phyloP scores from a whole-genome alignment of 176 grass and related monocot species.

The Coix lacrymajobi region DNA sequence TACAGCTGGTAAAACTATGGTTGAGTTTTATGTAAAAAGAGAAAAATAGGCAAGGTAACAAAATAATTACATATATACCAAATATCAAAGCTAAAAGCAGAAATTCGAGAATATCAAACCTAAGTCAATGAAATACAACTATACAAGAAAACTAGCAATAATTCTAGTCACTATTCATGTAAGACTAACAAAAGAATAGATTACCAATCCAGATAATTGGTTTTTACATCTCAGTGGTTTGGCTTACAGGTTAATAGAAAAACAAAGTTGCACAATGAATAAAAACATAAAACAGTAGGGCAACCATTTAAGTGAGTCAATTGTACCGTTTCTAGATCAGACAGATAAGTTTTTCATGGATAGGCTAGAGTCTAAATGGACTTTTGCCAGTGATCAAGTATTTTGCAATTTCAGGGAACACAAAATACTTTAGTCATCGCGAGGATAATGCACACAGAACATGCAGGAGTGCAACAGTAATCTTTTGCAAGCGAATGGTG shows the following conservation, averaged over 20 bases:
- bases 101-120: background rate
- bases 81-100: conserved; percentile 9
- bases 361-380: background rate
- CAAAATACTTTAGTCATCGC: background rate
- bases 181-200: background rate
- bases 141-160: background rate
- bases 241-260: background rate
- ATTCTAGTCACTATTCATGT: background rate
- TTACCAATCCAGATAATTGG: background rate
- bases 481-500: background rate
- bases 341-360: background rate
- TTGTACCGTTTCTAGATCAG: background rate
- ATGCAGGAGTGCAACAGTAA: background rate
- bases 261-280: background rate
- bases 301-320: background rate
- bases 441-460: background rate
- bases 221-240: background rate
- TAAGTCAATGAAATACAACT: conserved; percentile 1
- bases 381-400: background rate
- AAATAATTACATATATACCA: background rate
- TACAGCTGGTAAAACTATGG: background rate
- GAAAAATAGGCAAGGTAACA: background rate
- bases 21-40: background rate
- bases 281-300: background rate
- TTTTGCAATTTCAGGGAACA: background rate